Evolutionary conservation across 495 filamentous ascomycete genomes (phyloP).

Genomic region (Podospora conica): DNA sequence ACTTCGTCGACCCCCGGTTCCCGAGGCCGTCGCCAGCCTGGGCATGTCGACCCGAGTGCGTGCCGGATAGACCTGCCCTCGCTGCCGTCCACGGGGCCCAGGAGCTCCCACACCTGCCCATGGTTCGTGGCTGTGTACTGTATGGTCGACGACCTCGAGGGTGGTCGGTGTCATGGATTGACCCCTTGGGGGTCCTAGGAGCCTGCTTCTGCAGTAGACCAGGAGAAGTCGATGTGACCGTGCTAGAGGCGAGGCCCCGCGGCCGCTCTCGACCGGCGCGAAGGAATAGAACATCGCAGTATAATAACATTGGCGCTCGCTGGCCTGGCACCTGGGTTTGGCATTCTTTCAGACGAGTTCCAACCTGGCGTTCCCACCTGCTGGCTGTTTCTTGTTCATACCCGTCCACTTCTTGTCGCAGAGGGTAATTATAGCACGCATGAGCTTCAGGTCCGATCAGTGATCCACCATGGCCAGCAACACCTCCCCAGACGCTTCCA

Average conservation of each 20-base stretch:
- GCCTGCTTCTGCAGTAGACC: neutral
- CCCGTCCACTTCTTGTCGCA: slow-evolving; percentile 1
- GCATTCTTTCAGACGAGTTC: slow-evolving; percentile 17
- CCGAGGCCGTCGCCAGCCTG: neutral
- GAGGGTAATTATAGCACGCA: slow-evolving; percentile 7
- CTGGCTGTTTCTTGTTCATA: neutral
- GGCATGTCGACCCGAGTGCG: slow-evolving; percentile 10
- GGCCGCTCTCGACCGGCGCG: neutral
- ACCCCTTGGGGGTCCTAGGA: slow-evolving; percentile 3
- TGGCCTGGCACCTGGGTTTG: slow-evolving; percentile 1
- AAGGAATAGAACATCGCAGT: neutral
- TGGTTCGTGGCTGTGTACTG: slow-evolving; percentile 5
- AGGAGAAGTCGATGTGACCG: slow-evolving; percentile 4
- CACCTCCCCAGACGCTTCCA: slow-evolving; percentile 12
- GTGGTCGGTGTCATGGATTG: neutral
- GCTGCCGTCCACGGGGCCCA: slow-evolving; percentile 2
- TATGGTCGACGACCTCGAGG: slow-evolving; percentile 2
- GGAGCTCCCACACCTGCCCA: neutral
- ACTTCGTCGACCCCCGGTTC: neutral
- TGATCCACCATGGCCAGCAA: slow-evolving; percentile 14
- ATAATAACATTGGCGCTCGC: slow-evolving; percentile 14
- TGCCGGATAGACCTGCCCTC: slow-evolving; percentile 2
- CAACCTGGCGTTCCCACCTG: slow-evolving; percentile 4
- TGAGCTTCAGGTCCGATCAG: slow-evolving; percentile 10
- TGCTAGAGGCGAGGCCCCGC: neutral